Evolutionary conservation across 257 asterid genomes (phyloP).

Genomic region (Anisodus acutangulus): DNA sequence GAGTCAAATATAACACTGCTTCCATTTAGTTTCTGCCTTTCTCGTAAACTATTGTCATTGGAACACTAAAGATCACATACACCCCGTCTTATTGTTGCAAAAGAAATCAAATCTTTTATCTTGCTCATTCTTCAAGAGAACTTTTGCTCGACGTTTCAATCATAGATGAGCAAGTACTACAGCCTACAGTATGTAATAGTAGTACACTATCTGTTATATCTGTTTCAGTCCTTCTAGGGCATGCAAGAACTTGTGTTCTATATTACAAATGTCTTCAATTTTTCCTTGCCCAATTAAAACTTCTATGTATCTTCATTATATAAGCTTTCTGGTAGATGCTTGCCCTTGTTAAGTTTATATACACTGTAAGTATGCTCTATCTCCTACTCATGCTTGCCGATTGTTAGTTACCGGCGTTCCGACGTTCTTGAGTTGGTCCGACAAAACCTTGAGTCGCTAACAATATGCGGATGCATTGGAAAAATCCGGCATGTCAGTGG

Average conservation of each 20-base stretch:
- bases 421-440: too few species aligned
- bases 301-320: neutral
- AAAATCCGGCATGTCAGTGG: too few species aligned
- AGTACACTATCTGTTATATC: neutral
- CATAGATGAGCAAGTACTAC: neutral
- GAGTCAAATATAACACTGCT: conserved; percentile 13
- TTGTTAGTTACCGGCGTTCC: too few species aligned
- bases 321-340: conserved; percentile 3
- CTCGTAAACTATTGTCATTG: neutral
- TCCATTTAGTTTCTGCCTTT: neutral
- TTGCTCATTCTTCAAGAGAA: neutral
- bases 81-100: neutral
- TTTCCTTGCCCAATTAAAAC: neutral
- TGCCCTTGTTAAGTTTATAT: neutral
- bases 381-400: neutral
- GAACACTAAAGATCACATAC: conserved; percentile 5
- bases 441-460: too few species aligned
- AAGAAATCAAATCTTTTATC: neutral
- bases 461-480: too few species aligned
- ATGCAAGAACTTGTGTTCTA: neutral
- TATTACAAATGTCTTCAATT: neutral
- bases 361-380: neutral
- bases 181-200: neutral
- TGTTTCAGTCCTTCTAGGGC: neutral
- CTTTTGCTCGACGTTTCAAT: neutral